These are phyloP conservation scores for Tolypocladium paradoxum DNA, from an alignment of 2,329 filamentous ascomycete genomes.

Conservation along the genomic window DNA sequence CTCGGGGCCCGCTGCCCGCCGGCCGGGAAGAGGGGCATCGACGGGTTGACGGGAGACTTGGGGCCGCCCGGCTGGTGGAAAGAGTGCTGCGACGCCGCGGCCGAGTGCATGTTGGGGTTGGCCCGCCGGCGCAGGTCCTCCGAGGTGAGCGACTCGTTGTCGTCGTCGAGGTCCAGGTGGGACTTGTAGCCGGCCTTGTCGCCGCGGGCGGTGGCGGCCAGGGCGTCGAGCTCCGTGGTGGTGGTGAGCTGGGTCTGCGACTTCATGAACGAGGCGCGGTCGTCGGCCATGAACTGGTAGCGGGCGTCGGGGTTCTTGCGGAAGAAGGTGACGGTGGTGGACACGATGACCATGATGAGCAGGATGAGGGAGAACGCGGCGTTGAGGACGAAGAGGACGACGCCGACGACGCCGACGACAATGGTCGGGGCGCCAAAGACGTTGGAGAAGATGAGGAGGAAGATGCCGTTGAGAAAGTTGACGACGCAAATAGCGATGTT, in stretches of 20 bases:
- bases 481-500: slow-evolving; percentile 85
- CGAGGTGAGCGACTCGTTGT: slow-evolving; percentile 29
- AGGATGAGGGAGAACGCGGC: slow-evolving; percentile 74
- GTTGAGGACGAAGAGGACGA: slow-evolving; percentile 82
- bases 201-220: slow-evolving; percentile 80
- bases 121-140: slow-evolving; percentile 25
- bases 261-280: slow-evolving; percentile 95
- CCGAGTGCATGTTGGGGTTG: slow-evolving; percentile 10
- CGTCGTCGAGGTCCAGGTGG: slow-evolving; percentile 28
- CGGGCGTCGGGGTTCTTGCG: slow-evolving; percentile 91
- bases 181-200: slow-evolving; percentile 50
- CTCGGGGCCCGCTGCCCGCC: slow-evolving; percentile 23
- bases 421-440: slow-evolving; percentile 76
- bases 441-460: slow-evolving; percentile 78
- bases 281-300: slow-evolving; percentile 94
- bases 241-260: slow-evolving; percentile 69
- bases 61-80: slow-evolving; percentile 11
- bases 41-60: slow-evolving; percentile 28
- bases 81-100: slow-evolving; percentile 18
- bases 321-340: slow-evolving; percentile 60
- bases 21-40: slow-evolving; percentile 32
- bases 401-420: slow-evolving; percentile 79
- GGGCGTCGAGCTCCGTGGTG: slow-evolving; percentile 79
- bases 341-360: slow-evolving; percentile 61
- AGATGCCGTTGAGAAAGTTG: slow-evolving; percentile 86